These are phyloP conservation scores for Pyricularia grisea DNA, from an alignment of 2,329 filamentous ascomycete genomes.

Conservation along the genomic window DNA sequence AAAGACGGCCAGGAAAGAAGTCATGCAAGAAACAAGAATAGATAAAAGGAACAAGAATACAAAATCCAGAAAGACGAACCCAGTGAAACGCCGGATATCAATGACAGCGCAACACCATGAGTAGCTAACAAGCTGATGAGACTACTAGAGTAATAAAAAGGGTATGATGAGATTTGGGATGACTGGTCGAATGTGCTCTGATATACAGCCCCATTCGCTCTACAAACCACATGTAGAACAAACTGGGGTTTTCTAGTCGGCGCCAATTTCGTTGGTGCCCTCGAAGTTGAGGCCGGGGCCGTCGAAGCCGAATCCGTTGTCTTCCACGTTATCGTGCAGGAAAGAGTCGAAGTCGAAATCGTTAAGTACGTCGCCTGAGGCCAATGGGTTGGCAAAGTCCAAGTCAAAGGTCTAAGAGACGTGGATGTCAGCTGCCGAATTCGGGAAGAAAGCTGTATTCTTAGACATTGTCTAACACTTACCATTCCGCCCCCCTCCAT, in stretches of 20 bases:
- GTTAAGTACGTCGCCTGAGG: constrained; percentile 48
- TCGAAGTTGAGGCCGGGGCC: constrained; percentile 44
- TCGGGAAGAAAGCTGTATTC: not conserved
- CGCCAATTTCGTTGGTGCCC: constrained; percentile 43
- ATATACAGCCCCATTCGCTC: not conserved
- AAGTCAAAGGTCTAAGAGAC: constrained; percentile 33
- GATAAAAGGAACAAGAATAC: not conserved
- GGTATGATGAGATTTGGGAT: constrained; percentile 1
- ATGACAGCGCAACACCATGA: not conserved
- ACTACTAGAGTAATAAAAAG: not conserved
- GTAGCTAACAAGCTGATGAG: not conserved
- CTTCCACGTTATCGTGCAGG: constrained; percentile 43
- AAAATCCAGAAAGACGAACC: constrained; percentile 1
- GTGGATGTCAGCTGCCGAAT: constrained; percentile 1
- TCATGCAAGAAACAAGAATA: constrained; percentile 1
- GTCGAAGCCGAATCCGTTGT: constrained; percentile 44
- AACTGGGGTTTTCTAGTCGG: constrained; percentile 31
- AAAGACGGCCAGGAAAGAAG: constrained; percentile 1
- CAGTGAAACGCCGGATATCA: constrained; percentile 1
- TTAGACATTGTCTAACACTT: constrained; percentile 15
- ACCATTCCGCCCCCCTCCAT: constrained; percentile 38
- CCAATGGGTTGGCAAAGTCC: constrained; percentile 46
- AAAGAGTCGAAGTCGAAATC: constrained; percentile 64
- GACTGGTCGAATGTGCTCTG: constrained; percentile 1
- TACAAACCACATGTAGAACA: not conserved